Conservation (phyloP, 306 rosid genomes). For the Rubus idaeus region DNA sequence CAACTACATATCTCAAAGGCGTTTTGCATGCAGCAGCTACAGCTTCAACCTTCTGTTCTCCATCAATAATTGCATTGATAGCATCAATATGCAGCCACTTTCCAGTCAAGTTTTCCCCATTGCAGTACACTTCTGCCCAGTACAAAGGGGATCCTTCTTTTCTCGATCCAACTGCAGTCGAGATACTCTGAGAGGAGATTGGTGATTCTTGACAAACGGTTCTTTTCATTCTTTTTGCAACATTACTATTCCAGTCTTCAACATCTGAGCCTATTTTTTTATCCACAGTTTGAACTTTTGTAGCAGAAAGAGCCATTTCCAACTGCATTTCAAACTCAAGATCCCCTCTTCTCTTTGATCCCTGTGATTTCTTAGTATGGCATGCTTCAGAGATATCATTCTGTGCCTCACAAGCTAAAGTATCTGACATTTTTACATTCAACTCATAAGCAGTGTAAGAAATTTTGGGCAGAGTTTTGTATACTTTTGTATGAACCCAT, state of each 20-base stretch:
- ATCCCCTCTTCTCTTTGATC: slow-evolving; percentile 81
- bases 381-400: slow-evolving; percentile 32
- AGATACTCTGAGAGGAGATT: slow-evolving; percentile 49
- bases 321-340: slow-evolving; percentile 89
- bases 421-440: slow-evolving; percentile 26
- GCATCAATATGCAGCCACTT: slow-evolving; percentile 96
- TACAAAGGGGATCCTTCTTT: slow-evolving; percentile 83
- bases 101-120: slow-evolving; percentile 84
- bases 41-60: slow-evolving; percentile 84
- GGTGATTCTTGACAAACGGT: slow-evolving; percentile 47
- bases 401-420: slow-evolving; percentile 39
- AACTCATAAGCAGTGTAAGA: slow-evolving; percentile 31
- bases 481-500: slow-evolving; percentile 38
- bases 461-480: slow-evolving; percentile 30
- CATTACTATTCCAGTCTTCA: slow-evolving; percentile 27
- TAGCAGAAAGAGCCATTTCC: slow-evolving; percentile 82
- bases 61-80: slow-evolving; percentile 75
- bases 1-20: slow-evolving; percentile 87
- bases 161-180: slow-evolving; percentile 79
- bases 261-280: slow-evolving; percentile 36
- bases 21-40: slow-evolving; percentile 80
- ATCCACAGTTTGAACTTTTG: slow-evolving; percentile 41
- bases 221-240: slow-evolving; percentile 54
- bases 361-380: slow-evolving; percentile 33
- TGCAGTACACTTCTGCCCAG: slow-evolving; percentile 95